Evolutionary conservation across 306 rosid genomes (phyloP), one percentile per base, ranked within the genome.

Genomic region (Cicer cuneatum): DNA sequence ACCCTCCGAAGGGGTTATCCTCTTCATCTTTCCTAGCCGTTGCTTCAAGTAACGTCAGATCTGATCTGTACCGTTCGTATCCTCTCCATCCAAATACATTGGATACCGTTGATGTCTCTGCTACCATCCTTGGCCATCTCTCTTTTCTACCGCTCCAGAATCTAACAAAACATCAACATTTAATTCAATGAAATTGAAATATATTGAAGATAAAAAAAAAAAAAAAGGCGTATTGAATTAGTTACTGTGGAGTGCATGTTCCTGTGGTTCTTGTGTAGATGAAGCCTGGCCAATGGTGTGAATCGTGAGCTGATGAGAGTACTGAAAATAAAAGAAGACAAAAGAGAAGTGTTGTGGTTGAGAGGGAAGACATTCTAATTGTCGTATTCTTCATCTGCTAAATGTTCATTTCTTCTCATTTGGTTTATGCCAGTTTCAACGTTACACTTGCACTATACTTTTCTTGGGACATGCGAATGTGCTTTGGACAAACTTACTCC

Each of bases 121-220:
- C 96, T 4, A 89, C 95, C 96, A 94, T 94, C 81, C 81, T 83
- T 12, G 97, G 99, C 97, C 97, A 94, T 29, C 80, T 68, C 79
- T 90, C 99, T 41, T 78, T 79, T 81, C 88, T 69, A 64, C 95
- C 90, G 11, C 92, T 85, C 99, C 97, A 94, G 58, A 69, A 94
- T 78, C 98, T 92, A 52, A 38, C 1, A 19, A 46, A 10, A 24
- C 10, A 7, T 54, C 8, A 18, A 18, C 6, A 8, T 14, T 49
- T 51, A 14, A 49, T 49, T 14, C 43, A 40, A 40, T 5, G 0
- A 40, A 0, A n/a, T n/a, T n/a, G n/a, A n/a, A 40, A 6, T 40
- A 24, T 41, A 41, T 41, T 41, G 45, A 41, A 8, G 10, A 41
- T 10, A 41, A 41, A 38, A 38, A 3, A 7, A 41, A 41, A 6